These are phyloP conservation scores for Neurospora sp. DNA, from an alignment of 495 filamentous ascomycete genomes.

Conservation along the genomic window DNA sequence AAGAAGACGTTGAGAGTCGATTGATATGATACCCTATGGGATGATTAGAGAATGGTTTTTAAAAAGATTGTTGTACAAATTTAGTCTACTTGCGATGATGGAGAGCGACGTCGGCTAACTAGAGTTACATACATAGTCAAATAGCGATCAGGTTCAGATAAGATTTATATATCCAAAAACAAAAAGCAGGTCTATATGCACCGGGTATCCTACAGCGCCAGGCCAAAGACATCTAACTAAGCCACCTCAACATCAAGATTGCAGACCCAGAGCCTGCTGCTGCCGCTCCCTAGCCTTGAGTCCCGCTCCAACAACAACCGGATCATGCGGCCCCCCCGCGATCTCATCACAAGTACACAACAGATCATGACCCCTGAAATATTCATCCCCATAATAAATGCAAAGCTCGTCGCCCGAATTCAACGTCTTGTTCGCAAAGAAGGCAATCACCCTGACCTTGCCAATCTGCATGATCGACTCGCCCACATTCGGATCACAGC, in stretches of 20 bases:
- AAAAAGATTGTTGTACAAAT: neutral
- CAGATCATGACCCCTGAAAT: conserved; percentile 6
- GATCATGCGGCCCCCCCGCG: neutral
- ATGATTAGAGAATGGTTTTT: neutral
- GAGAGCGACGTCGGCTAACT: neutral
- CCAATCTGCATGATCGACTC: neutral
- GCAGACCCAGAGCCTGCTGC: neutral
- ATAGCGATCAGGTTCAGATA: neutral
- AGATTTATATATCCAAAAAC: neutral
- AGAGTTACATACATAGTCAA: neutral
- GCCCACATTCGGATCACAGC: conserved; percentile 11
- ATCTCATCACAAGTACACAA: neutral
- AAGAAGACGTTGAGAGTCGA: neutral
- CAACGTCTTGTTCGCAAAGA: neutral
- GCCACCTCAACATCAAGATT: neutral
- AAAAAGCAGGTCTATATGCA: neutral
- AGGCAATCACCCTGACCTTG: conserved; percentile 6
- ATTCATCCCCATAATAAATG: conserved; percentile 12
- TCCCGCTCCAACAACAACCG: neutral
- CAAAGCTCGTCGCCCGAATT: conserved; percentile 6
- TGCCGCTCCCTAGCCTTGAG: neutral
- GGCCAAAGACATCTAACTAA: neutral
- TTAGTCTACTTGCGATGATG: neutral
- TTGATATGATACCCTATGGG: neutral
- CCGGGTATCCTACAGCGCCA: neutral